Conservation (phyloP, 179 eudicot species). For the Sideroxylon spinosum region DNA sequence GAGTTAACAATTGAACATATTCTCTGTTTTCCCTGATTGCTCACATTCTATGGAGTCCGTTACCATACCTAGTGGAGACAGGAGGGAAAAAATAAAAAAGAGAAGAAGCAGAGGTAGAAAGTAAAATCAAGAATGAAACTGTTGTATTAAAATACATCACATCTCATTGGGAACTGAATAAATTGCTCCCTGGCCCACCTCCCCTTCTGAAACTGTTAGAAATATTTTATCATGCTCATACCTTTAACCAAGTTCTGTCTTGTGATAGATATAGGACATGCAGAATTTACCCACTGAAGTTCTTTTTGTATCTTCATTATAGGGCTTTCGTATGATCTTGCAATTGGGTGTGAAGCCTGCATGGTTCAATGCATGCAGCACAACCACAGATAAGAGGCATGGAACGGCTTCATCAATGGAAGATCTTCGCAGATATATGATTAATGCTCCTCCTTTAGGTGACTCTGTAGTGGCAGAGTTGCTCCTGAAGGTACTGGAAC, state of each 20-base stretch:
- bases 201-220: background rate
- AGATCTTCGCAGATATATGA: constrained; percentile 87
- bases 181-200: background rate
- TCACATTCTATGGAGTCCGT: background rate
- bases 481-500: constrained; percentile 94
- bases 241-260: background rate
- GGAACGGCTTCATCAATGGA: constrained; percentile 51
- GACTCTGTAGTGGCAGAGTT: constrained; percentile 94
- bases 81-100: background rate
- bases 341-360: constrained; percentile 90
- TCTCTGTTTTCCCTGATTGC: background rate
- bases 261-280: background rate
- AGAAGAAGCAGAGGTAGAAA: too few species aligned
- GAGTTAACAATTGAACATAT: background rate
- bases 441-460: constrained; percentile 62
- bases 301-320: constrained; percentile 16
- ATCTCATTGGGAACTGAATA: constrained; percentile 6
- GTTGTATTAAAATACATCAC: background rate
- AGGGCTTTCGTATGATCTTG: constrained; percentile 92
- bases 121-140: background rate
- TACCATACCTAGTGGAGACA: constrained; percentile 7
- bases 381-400: constrained; percentile 41
- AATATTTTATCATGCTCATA: background rate
- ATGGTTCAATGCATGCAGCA: constrained; percentile 66
- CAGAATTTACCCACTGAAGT: constrained; percentile 5